phyloP scores from a whole-genome alignment of 2,329 filamentous ascomycete species.

The Talaromyces piceae region DNA sequence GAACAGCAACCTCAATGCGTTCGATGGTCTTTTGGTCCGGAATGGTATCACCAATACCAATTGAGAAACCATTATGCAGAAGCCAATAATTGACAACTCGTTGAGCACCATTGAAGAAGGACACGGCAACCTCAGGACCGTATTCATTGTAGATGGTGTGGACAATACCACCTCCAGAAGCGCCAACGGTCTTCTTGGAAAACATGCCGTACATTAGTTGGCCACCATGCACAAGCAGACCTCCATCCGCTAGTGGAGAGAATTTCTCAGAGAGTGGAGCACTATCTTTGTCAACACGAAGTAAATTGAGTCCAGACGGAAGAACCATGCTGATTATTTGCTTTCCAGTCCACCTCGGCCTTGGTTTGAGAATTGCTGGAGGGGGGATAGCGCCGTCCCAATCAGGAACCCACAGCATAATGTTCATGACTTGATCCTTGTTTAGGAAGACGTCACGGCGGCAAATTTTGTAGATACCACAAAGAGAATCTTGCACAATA shows the following conservation, averaged over 20 bases:
- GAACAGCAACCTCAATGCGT: slow-evolving; percentile 75
- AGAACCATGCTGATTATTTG: slow-evolving; percentile 93
- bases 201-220: slow-evolving; percentile 85
- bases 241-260: slow-evolving; percentile 64
- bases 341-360: slow-evolving; percentile 94
- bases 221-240: slow-evolving; percentile 75
- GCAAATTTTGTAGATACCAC: slow-evolving; percentile 94
- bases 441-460: slow-evolving; percentile 85
- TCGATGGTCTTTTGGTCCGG: slow-evolving; percentile 78
- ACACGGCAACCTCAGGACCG: slow-evolving; percentile 75
- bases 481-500: slow-evolving; percentile 96
- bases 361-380: slow-evolving; percentile 88
- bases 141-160: slow-evolving; percentile 96
- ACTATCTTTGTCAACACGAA: slow-evolving; percentile 58
- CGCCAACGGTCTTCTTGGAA: slow-evolving; percentile 91
- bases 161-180: slow-evolving; percentile 80
- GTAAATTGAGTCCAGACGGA: slow-evolving; percentile 72
- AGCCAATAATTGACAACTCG: slow-evolving; percentile 97
- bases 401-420: slow-evolving; percentile 93
- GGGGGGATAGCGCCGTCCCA: slow-evolving; percentile 94
- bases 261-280: slow-evolving; percentile 46
- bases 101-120: slow-evolving; percentile 93
- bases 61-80: slow-evolving; percentile 90
- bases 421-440: slow-evolving; percentile 90
- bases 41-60: slow-evolving; percentile 96